Base-by-base conservation (phyloP, 2,329 filamentous ascomycete genomes). In the Dactylellina parvicollis region DNA sequence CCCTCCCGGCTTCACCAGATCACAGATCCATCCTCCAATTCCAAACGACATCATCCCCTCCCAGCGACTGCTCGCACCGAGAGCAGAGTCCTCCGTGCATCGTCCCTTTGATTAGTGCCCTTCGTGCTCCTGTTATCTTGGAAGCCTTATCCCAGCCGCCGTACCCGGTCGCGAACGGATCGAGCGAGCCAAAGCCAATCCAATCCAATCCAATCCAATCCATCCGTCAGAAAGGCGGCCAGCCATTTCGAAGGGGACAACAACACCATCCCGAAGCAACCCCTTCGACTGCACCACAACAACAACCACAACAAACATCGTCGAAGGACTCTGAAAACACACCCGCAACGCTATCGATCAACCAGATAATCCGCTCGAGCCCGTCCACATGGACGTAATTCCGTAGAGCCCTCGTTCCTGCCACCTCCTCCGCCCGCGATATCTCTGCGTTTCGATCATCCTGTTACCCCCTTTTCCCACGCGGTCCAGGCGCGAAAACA, bases 351-450 rank as follows among this genome's bases (percentile, higher is more conserved):
- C 5, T 46, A 36, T 10, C 49, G 40, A 62, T 49, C 46, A 70
- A 55, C 57, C 57, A 52, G 20, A 44, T 59, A 38, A 38, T 46
- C 59, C 30, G 28, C 54, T 65, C 69, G 22, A 30, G 20, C 22
- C 16, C 16, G 60, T 59, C 49, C 69, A 66, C 60, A 66, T 73
- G 69, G 69, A 65, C 52, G 38, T 40, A 56, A 60, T 56, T 28
- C 60, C 38, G 30, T 73, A 73, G 69, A n/a, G 67, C 42, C 18
- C 26, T 49, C 38, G 38, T 49, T 60, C 42, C 30, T 34, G 14
- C 52, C 44, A 26, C 44, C 66, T 49, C 50, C 26, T 32, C 40
- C 36, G 42, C 46, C n/a, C 42, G 22, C 38, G 16, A 36, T 57
- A 22, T 54, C 52, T 47, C 30, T 47, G 55, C 69, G 60, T 66